These are phyloP conservation scores for Dicorynia guianensis DNA, from an alignment of 306 rosid genomes.

Conservation along the genomic window DNA sequence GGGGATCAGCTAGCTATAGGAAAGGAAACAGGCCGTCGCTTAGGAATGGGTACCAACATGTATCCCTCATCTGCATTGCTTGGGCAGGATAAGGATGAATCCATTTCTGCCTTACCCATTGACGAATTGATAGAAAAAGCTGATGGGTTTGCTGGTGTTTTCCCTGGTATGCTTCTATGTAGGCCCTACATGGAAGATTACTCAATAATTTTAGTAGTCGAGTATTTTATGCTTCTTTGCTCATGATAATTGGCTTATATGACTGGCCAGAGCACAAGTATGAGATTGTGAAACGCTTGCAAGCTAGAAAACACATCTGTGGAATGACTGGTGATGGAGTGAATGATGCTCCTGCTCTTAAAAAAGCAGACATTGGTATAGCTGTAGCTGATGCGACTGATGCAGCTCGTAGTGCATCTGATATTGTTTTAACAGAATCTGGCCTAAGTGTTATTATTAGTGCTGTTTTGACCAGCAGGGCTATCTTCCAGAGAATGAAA, in stretches of 20 bases:
- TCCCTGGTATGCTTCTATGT: slow-evolving; percentile 72
- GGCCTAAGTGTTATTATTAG: slow-evolving; percentile 97
- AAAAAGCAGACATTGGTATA: slow-evolving; percentile 98
- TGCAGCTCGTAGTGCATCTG: slow-evolving; percentile 99
- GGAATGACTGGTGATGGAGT: slow-evolving; percentile 99
- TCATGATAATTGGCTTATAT: slow-evolving; percentile 34
- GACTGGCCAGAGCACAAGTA: slow-evolving; percentile 86
- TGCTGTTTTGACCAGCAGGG: slow-evolving; percentile 97
- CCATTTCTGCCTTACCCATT: slow-evolving; percentile 84
- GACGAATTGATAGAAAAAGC: slow-evolving; percentile 97
- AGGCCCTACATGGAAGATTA: slow-evolving; percentile 15
- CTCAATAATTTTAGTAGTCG: not conserved
- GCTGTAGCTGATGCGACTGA: slow-evolving; percentile 99
- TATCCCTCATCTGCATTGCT: slow-evolving; percentile 97
- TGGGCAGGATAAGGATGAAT: slow-evolving; percentile 94
- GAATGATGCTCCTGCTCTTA: slow-evolving; percentile 98
- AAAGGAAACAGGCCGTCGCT: slow-evolving; percentile 98
- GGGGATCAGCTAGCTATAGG: slow-evolving; percentile 99
- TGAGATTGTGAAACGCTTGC: slow-evolving; percentile 98
- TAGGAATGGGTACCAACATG: slow-evolving; percentile 99
- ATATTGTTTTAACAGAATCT: slow-evolving; percentile 95
- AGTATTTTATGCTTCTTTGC: slow-evolving; percentile 30
- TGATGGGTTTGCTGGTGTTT: slow-evolving; percentile 98
- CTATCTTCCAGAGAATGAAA: slow-evolving; percentile 98
- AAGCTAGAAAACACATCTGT: slow-evolving; percentile 97